These are phyloP conservation scores for Lachancea sp. DNA, from an alignment of 805 yeast species.

Conservation along the genomic window DNA sequence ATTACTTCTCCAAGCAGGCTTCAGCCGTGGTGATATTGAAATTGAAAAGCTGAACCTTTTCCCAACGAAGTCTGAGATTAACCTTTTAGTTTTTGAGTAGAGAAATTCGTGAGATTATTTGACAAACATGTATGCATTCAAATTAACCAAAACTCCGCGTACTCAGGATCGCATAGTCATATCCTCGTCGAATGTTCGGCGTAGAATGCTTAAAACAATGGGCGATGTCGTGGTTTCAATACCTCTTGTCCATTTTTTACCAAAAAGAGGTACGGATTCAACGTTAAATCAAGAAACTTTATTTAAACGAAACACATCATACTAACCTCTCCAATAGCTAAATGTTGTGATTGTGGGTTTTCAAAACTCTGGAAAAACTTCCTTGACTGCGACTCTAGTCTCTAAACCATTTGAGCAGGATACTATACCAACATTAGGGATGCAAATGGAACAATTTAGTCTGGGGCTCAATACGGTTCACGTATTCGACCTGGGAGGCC, in stretches of 20 bases:
- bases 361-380: conserved; percentile 23
- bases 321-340: conserved; percentile 15
- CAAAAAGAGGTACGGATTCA: conserved; percentile 10
- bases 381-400: conserved; percentile 15
- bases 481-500: conserved; percentile 22
- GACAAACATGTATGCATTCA: too few species aligned
- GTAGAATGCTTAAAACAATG: conserved; percentile 3
- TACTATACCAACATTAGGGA: conserved; percentile 21
- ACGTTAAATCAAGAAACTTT: too few species aligned
- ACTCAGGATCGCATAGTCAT: too few species aligned
- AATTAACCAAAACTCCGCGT: too few species aligned
- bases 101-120: too few species aligned
- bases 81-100: too few species aligned
- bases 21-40: too few species aligned
- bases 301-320: background rate
- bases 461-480: conserved; percentile 15
- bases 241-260: conserved; percentile 14
- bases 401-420: conserved; percentile 19
- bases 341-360: conserved; percentile 20
- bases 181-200: conserved; percentile 4
- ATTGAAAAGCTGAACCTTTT: too few species aligned
- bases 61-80: too few species aligned
- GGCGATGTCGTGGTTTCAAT: conserved; percentile 12
- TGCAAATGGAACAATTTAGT: conserved; percentile 14
- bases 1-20: too few species aligned